Evolutionary conservation across 306 rosid genomes (phyloP), one percentile per base, ranked within the genome.

Genomic region (Vicia sativa): DNA sequence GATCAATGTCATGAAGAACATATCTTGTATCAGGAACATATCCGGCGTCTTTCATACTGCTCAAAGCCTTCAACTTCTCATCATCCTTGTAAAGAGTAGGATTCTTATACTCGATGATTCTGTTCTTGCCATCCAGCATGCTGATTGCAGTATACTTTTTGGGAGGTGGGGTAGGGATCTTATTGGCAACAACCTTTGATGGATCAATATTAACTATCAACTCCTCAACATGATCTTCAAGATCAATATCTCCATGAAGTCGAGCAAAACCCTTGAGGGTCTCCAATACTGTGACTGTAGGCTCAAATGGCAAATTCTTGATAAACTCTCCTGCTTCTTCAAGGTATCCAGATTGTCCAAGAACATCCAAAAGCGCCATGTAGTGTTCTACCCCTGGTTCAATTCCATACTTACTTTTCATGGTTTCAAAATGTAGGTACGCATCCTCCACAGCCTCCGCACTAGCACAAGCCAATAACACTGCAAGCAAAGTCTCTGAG

Each of bases 1-100:
- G 96, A 76, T 90, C 95, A 45, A 90, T 90, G 84, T 90, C 95
- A 64, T 86, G 96, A 73, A 90, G 95, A 71, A 90, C 96, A 55
- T 90, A 87, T 78, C 92, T 77, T 16, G 95, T 91, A 82, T 91
- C 95, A 2, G 95, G 90, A 56, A 88, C 92, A 76, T 86, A 91
- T 15, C 86, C 87, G 0, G 82, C 83, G 14, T 72, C 90, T 70
- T 80, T 91, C 96, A 86, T 86, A 46, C 65, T 85, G 74, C 12
- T 80, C 37, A 83, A 48, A 58, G 96, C 92, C 75, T 81, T 88
- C 12, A 86, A 75, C 82, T 88, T 91, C 54, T 86, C 96, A 70
- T 88, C 96, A 74, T 91, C 91, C 81, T 86, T 84, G 84, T 82
- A 91, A 9, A 91, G 90, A 39, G 90, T 68, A 31, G 89, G 97